Evolutionary conservation across 345 rosid genomes (phyloP).

Genomic region (Citrus maxima): DNA sequence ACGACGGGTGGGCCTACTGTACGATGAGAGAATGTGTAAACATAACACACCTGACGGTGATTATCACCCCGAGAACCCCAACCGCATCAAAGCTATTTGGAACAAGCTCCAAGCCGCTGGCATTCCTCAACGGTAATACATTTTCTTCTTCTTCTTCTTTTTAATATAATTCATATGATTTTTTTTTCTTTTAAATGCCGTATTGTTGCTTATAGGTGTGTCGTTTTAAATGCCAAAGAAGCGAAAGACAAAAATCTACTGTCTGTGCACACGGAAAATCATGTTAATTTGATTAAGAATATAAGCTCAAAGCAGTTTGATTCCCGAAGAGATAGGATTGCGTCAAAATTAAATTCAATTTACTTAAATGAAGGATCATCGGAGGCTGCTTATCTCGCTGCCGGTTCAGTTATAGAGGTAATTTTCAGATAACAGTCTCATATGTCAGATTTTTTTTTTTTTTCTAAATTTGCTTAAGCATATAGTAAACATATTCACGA

Average conservation of each 20-base stretch:
- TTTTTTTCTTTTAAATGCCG: not conserved
- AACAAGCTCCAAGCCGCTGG: slow-evolving; percentile 55
- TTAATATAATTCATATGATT: not conserved
- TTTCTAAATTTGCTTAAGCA: not conserved
- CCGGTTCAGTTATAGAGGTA: slow-evolving; percentile 89
- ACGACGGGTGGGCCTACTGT: slow-evolving; percentile 64
- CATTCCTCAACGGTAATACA: slow-evolving; percentile 53
- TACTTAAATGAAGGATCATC: slow-evolving; percentile 84
- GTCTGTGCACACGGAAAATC: slow-evolving; percentile 59
- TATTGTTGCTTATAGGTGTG: slow-evolving; percentile 53
- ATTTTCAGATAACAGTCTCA: not conserved
- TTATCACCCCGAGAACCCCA: slow-evolving; percentile 71
- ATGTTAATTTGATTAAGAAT: slow-evolving; percentile 58
- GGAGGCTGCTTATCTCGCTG: slow-evolving; percentile 82
- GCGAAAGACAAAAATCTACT: slow-evolving; percentile 58
- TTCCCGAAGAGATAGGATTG: slow-evolving; percentile 45
- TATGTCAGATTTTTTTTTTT: not conserved
- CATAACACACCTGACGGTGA: slow-evolving; percentile 69
- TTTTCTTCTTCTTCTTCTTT: not conserved
- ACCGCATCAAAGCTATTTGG: slow-evolving; percentile 78
- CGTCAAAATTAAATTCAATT: slow-evolving; percentile 67
- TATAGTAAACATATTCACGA: not conserved
- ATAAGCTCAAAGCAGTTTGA: slow-evolving; percentile 61
- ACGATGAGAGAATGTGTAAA: slow-evolving; percentile 85
- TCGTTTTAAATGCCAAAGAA: slow-evolving; percentile 58